Evolutionary conservation across 768 basidiomycete species (phyloP), one percentile per base, ranked within the genome.

Genomic region (Phlebiopsis gigantea): DNA sequence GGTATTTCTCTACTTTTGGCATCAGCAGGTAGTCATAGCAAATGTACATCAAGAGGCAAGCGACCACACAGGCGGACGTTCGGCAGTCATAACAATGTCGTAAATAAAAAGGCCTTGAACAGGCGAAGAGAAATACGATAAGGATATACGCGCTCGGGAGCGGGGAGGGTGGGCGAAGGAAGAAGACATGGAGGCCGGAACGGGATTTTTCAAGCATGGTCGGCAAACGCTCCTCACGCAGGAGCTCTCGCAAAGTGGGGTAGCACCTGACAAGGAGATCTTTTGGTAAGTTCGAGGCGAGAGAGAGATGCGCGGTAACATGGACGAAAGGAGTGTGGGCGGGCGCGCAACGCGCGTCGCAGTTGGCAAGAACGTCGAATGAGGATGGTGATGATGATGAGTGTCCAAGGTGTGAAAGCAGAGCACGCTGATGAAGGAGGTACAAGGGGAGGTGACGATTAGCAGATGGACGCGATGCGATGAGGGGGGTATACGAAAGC

Each of bases 381-480:
- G 49, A 30, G 30, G 21, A 41, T 24, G 50, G 10, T 19, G 44
- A 45, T 10, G 44, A 45, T 12, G 44, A 45, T 19, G 44, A 45
- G 24, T 19, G 44, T 19, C 12, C 30, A 51, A 34, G 47, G 21
- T 29, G 47, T 14, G 25, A 46, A 48, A n/a, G 30, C 47, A 48
- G 26, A 48, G 47, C 47, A 48, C 26, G 21, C 30, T 51, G 50
- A 51, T 14, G 34, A 51, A 41, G 34, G 30, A 22, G 34, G 34
- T 51, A 31, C 50, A 30, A 48, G 15, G 50, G 50, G 50, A 41
- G 29, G 34, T 39, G 50, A 51, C 50, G 50, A 51, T 51, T 51
- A 51, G 50, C 50, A 51, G 31, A n/a, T 48, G 47, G 47, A 48
- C 47, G 47, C 47, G 47, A 48, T 51, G 50, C 50, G 50, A 48